phyloP scores from a whole-genome alignment of 352 stramenopile species.

The Hyaloperonospora arabidopsidis region DNA sequence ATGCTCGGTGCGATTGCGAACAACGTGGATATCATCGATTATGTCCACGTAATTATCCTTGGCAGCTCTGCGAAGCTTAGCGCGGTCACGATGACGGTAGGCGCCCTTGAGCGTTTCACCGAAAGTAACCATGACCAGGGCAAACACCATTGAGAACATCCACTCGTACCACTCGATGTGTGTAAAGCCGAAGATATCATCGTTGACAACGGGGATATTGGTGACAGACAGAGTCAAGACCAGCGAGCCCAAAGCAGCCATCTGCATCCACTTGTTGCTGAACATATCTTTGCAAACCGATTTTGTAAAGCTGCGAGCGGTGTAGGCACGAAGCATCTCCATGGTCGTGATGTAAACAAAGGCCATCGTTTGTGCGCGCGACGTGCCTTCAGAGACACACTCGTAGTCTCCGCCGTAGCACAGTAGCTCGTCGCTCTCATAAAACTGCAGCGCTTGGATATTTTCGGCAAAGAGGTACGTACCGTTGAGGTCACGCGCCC shows the following conservation, averaged over 20 bases:
- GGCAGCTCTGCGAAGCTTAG: slow-evolving; percentile 30
- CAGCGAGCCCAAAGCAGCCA: slow-evolving; percentile 51
- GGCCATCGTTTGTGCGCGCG: slow-evolving; percentile 62
- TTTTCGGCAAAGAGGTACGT: slow-evolving; percentile 35
- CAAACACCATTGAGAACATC: slow-evolving; percentile 61
- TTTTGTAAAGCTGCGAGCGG: slow-evolving; percentile 69
- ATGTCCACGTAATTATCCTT: slow-evolving; percentile 38
- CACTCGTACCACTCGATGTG: slow-evolving; percentile 69
- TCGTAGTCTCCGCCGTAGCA: slow-evolving; percentile 51
- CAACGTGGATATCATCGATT: slow-evolving; percentile 51
- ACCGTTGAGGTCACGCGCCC: slow-evolving; percentile 23
- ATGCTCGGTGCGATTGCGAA: slow-evolving; percentile 49
- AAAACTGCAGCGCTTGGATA: slow-evolving; percentile 24
- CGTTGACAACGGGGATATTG: slow-evolving; percentile 56
- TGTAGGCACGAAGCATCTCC: slow-evolving; percentile 68
- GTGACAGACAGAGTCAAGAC: slow-evolving; percentile 56
- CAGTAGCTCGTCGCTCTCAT: slow-evolving; percentile 36
- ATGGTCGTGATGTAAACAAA: slow-evolving; percentile 76
- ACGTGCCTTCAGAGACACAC: slow-evolving; percentile 53
- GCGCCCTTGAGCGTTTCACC: slow-evolving; percentile 60
- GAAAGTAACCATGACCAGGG: slow-evolving; percentile 58
- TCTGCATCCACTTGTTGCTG: slow-evolving; percentile 77
- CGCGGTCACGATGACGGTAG: slow-evolving; percentile 54
- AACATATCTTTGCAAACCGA: slow-evolving; percentile 64
- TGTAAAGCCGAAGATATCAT: slow-evolving; percentile 62